Base-by-base conservation (phyloP, 1,284 basidiomycete genomes). In the Ustilago curta region DNA sequence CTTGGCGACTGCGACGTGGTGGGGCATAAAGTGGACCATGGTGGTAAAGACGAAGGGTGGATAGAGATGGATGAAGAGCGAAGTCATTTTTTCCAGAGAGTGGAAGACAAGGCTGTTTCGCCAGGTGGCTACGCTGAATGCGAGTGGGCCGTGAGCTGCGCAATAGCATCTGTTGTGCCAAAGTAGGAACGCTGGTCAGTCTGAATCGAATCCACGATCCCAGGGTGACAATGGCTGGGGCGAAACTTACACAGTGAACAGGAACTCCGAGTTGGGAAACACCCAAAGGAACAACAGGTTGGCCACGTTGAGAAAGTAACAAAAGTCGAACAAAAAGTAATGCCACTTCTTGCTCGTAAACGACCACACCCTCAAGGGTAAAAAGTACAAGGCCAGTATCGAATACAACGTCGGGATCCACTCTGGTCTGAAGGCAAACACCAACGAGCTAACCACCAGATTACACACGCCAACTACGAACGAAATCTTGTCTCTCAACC, bases 61-160 rank as follows among this genome's bases (percentile, higher is more conserved):
- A 44, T 62, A 73, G 59, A 59, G 35, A 19, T 79, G 44, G 50
- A 59, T 40, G 45, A 60, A 67, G 48, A 12, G 77, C 65, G 95
- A 88, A 32, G 94, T 89, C 70, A 96, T 90, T 85, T 95, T 80
- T 84, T 97, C 95, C 60, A 90, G 89, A 78, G 95, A 94, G 83
- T 97, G 95, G 86, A 97, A 97, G 7, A 97, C 95, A 23, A 71
- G 56, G 29, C 56, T 62, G 54, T 97, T 97, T 68, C 95, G 89
- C 95, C 95, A 97, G 3, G 95, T 97, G 76, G 96, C 93, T 48
- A 97, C 93, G 0, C 94, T 93, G 71, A 92, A 94, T 0, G 93
- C 95, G 37, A 97, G 88, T 0, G 93, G 91, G 0, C 95, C 88
- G 25, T 73, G 70, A 4, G 75, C 79, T 27, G 73, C 76, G 56